phyloP scores from a whole-genome alignment of 1,284 basidiomycete genomes.

The Limonomyces culmigenus region DNA sequence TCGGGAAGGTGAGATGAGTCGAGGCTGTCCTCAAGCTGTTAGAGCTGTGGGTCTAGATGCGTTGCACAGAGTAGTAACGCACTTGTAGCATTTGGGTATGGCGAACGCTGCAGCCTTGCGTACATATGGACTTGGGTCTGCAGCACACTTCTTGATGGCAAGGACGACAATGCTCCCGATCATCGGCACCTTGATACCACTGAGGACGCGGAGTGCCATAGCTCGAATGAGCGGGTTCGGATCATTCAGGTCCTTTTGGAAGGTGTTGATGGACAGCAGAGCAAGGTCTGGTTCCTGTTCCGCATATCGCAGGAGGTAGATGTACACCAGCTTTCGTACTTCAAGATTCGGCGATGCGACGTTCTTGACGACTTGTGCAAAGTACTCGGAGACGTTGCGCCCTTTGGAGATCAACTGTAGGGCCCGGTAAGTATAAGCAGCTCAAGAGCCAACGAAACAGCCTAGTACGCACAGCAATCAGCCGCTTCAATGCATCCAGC shows the following conservation, averaged over 20 bases:
- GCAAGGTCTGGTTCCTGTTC: constrained; percentile 88
- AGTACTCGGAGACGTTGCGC: constrained; percentile 82
- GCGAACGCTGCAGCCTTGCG: constrained; percentile 84
- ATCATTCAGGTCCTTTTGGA: constrained; percentile 93
- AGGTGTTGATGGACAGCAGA: constrained; percentile 94
- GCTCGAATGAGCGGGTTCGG: constrained; percentile 83
- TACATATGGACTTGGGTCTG: constrained; percentile 86
- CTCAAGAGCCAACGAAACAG: constrained; percentile 4
- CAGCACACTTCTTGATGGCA: constrained; percentile 81
- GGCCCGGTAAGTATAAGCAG: constrained; percentile 5
- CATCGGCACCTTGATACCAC: constrained; percentile 79
- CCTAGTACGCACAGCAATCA: constrained; percentile 59
- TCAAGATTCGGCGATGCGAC: constrained; percentile 84
- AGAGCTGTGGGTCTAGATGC: constrained; percentile 3
- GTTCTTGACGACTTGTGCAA: constrained; percentile 89
- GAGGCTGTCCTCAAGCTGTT: constrained; percentile 30
- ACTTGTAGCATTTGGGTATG: constrained; percentile 78
- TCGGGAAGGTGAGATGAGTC: constrained; percentile 57
- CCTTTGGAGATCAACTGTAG: constrained; percentile 80
- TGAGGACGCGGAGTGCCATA: constrained; percentile 89
- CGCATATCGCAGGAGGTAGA: constrained; percentile 90
- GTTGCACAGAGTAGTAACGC: constrained; percentile 14
- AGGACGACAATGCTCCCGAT: constrained; percentile 78
- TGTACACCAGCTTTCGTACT: constrained; percentile 94
- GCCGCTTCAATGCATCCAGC: constrained; percentile 83